A percentile compares a stretch with the other conserved stretches of the same genome.
phyloP scores from a whole-genome alignment of 192 early-diverging fungal genomes.

The Chytriomyces sp. region DNA sequence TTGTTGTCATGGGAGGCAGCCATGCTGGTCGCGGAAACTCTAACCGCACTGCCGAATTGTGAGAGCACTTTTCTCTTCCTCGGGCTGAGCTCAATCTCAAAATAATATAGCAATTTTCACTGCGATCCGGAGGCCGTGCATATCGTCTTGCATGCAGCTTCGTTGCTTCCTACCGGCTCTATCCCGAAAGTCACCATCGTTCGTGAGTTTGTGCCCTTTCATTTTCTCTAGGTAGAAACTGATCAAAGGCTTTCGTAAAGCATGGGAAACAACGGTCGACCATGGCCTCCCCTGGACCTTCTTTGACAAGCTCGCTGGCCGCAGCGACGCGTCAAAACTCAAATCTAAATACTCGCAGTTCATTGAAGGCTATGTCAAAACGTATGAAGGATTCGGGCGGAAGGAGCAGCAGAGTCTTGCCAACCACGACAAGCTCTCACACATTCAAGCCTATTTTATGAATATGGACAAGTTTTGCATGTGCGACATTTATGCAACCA shows the following conservation, averaged over 20 bases:
- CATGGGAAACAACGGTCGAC: constrained; percentile 49
- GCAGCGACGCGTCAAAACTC: background rate
- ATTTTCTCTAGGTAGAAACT: no score
- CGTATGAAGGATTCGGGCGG: background rate
- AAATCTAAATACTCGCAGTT: background rate
- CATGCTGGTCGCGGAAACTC: constrained; percentile 50
- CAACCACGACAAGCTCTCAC: background rate
- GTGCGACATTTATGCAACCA: constrained; percentile 25
- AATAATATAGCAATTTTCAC: constrained; percentile 49
- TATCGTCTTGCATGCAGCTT: constrained; percentile 42
- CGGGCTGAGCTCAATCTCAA: background rate
- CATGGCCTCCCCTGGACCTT: constrained; percentile 47
- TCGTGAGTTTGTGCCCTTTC: background rate
- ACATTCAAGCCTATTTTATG: constrained; percentile 26
- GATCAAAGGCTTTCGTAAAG: no score
- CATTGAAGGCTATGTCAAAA: constrained; percentile 12
- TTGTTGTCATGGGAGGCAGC: constrained; percentile 55
- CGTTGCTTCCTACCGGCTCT: constrained; percentile 13
- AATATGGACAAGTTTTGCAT: constrained; percentile 32
- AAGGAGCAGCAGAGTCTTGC: background rate
- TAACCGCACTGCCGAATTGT: constrained; percentile 42
- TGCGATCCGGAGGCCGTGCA: constrained; percentile 50
- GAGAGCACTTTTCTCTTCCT: background rate
- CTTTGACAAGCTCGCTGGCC: constrained; percentile 27
- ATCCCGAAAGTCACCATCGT: constrained; percentile 31